Percentiles rank a stretch among this genome's conserved stretches.
phyloP scores from a whole-genome alignment of 75 land plant species.

The Isoetes taiwanensis region DNA sequence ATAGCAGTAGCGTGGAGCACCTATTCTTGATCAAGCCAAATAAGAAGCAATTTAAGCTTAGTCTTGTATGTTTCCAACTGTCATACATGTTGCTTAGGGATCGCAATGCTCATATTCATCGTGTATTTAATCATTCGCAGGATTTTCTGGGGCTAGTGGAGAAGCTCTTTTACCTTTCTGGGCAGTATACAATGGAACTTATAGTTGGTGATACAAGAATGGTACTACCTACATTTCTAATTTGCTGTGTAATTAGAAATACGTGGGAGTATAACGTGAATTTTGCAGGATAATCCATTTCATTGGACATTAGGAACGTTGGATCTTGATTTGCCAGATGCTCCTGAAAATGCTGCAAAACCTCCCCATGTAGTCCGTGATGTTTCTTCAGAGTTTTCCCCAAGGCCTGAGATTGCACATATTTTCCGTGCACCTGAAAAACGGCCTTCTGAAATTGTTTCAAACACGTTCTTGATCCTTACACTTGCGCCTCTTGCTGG shows the following conservation, averaged over 20 bases:
- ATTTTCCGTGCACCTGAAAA: constrained; percentile 87
- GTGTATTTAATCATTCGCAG: constrained; percentile 19
- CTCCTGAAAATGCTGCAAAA: constrained; percentile 73
- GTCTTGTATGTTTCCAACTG: constrained; percentile 27
- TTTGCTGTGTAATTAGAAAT: neutral
- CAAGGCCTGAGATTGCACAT: constrained; percentile 79
- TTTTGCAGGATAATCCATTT: constrained; percentile 74
- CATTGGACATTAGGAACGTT: constrained; percentile 41
- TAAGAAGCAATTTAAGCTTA: constrained; percentile 36
- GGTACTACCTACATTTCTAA: constrained; percentile 25
- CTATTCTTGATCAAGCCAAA: constrained; percentile 41
- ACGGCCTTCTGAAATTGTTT: constrained; percentile 62
- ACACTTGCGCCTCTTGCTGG: constrained; percentile 63
- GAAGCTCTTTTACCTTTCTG: constrained; percentile 74
- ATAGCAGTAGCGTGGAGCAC: constrained; percentile 65
- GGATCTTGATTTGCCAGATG: constrained; percentile 77
- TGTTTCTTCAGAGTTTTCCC: constrained; percentile 43
- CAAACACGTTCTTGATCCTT: constrained; percentile 51
- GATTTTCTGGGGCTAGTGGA: constrained; percentile 85
- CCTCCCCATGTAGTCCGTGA: constrained; percentile 44
- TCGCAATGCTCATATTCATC: neutral
- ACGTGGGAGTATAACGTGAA: neutral
- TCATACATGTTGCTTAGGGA: neutral
- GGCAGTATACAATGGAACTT: constrained; percentile 62
- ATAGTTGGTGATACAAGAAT: constrained; percentile 76